phyloP scores from a whole-genome alignment of 306 rosid species.

The Comarum palustre region DNA sequence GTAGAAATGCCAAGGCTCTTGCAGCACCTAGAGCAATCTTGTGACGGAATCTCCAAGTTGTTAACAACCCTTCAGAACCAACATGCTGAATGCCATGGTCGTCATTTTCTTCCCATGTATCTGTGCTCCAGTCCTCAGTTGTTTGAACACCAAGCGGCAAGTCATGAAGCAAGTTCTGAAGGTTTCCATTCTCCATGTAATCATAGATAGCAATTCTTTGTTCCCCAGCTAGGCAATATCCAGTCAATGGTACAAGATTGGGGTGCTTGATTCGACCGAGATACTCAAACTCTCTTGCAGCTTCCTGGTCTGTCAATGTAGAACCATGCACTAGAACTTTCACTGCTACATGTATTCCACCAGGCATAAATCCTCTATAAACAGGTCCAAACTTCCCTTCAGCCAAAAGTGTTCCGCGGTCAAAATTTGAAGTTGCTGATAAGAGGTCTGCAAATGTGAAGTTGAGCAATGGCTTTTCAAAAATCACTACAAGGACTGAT shows the following conservation, averaged over 20 bases:
- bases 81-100: constrained; percentile 63
- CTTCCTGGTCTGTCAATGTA: constrained; percentile 83
- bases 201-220: constrained; percentile 95
- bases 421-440: constrained; percentile 90
- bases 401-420: constrained; percentile 86
- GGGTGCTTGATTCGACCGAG: constrained; percentile 98
- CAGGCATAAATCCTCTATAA: constrained; percentile 84
- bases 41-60: constrained; percentile 90
- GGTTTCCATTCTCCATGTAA: constrained; percentile 96
- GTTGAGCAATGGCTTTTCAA: constrained; percentile 86
- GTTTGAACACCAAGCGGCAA: constrained; percentile 86
- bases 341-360: constrained; percentile 90
- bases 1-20: constrained; percentile 87
- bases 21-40: constrained; percentile 91
- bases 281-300: constrained; percentile 87
- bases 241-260: constrained; percentile 89
- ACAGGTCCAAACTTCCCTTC: constrained; percentile 99
- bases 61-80: constrained; percentile 74
- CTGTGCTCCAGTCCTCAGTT: constrained; percentile 94
- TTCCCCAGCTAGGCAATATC: constrained; percentile 97
- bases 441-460: constrained; percentile 90
- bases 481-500: constrained; percentile 80
- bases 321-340: constrained; percentile 91
- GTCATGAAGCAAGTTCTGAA: constrained; percentile 92
- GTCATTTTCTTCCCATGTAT: constrained; percentile 80